phyloP scores from a whole-genome alignment of 768 basidiomycete genomes.

The Kwoniella dendrophila region DNA sequence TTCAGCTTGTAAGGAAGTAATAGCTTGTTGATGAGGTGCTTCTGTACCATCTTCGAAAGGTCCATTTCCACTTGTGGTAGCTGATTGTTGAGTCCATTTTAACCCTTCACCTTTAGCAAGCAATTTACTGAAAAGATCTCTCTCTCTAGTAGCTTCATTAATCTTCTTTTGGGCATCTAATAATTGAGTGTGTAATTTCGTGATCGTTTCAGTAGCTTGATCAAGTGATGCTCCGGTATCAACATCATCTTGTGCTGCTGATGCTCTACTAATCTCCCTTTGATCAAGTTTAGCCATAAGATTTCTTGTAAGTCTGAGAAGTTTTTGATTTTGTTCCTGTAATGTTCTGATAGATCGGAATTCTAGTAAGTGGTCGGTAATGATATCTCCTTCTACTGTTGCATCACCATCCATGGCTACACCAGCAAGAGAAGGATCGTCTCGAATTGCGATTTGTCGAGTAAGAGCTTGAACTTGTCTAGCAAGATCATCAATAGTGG shows the following conservation, averaged over 20 bases:
- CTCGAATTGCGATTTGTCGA: conserved; percentile 75
- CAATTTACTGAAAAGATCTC: conserved; percentile 79
- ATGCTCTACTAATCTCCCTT: conserved; percentile 62
- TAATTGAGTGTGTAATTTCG: conserved; percentile 70
- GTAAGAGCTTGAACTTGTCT: conserved; percentile 76
- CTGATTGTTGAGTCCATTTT: conserved; percentile 43
- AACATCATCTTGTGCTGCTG: conserved; percentile 37
- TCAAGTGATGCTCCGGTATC: conserved; percentile 67
- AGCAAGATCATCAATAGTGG: conserved; percentile 48
- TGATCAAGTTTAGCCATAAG: conserved; percentile 81
- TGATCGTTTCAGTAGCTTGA: conserved; percentile 86
- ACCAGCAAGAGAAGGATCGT: conserved; percentile 77
- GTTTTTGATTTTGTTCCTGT: conserved; percentile 89
- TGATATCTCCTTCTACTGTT: conserved; percentile 65
- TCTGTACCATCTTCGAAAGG: conserved; percentile 28
- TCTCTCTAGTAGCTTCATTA: conserved; percentile 79
- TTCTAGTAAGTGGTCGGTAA: conserved; percentile 83
- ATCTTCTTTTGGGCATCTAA: conserved; percentile 76
- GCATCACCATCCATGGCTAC: conserved; percentile 57
- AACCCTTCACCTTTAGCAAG: conserved; percentile 61
- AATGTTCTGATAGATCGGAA: conserved; percentile 77
- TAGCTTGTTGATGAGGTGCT: conserved; percentile 41
- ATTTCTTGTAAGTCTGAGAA: conserved; percentile 79
- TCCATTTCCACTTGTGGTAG: conserved; percentile 9
- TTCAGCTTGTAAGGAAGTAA: conserved; percentile 73